phyloP scores from a whole-genome alignment of 1,284 basidiomycete species.

The Wolfiporia cocos region DNA sequence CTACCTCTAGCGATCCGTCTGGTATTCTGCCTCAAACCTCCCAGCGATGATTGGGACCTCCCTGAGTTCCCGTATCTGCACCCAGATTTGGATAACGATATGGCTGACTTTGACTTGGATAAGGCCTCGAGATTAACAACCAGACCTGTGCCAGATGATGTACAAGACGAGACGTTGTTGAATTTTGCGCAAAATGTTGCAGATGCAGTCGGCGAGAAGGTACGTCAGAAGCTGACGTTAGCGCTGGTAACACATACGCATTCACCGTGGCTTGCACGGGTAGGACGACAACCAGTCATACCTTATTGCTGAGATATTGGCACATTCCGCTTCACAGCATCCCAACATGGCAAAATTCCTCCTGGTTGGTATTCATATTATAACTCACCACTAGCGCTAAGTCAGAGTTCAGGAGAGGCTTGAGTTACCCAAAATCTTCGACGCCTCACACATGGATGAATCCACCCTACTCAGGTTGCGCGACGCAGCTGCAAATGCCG shows the following conservation, averaged over 20 bases:
- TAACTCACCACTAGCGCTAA: not conserved
- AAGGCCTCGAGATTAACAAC: conserved; percentile 42
- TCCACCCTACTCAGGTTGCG: conserved; percentile 47
- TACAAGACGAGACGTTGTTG: conserved; percentile 37
- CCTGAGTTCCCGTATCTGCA: conserved; percentile 66
- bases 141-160: conserved; percentile 52
- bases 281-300: conserved; percentile 49
- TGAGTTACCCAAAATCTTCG: conserved; percentile 49
- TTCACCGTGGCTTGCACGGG: not conserved
- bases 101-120: conserved; percentile 47
- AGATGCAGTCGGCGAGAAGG: conserved; percentile 47
- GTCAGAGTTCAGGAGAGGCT: conserved; percentile 47
- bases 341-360: conserved; percentile 36
- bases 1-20: conserved; percentile 58
- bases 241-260: not conserved
- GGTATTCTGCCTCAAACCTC: conserved; percentile 71
- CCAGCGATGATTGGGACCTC: conserved; percentile 70
- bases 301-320: conserved; percentile 52
- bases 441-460: conserved; percentile 45
- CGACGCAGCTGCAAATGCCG: conserved; percentile 56
- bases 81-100: conserved; percentile 43
- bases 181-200: conserved; percentile 49
- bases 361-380: conserved; percentile 29
- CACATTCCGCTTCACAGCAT: conserved; percentile 56
- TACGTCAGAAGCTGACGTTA: conserved; percentile 19